Conservation (phyloP, 345 rosid species). For the Angophora floribunda region DNA sequence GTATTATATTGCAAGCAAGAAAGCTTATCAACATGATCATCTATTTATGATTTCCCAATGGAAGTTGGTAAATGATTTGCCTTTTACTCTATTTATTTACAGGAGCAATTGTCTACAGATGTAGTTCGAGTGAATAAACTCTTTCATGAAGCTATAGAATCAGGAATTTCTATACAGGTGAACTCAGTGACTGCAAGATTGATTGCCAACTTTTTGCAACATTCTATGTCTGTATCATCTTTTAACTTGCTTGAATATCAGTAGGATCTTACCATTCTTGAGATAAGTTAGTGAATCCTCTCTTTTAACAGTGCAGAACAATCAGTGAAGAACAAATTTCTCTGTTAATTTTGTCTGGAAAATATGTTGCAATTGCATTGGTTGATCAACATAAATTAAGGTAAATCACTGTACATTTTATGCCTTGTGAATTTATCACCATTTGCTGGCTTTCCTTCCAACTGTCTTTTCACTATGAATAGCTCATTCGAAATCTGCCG, state of each 20-base stretch:
- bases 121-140: conserved; percentile 73
- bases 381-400: conserved; percentile 87
- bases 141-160: conserved; percentile 57
- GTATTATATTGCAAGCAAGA: too few species aligned
- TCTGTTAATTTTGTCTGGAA: conserved; percentile 64
- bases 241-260: neutral
- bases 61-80: neutral
- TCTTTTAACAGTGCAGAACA: conserved; percentile 82
- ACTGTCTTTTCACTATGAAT: neutral
- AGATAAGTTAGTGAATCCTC: conserved; percentile 16
- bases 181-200: neutral
- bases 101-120: conserved; percentile 92
- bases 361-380: conserved; percentile 75
- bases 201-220: neutral
- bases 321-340: conserved; percentile 60
- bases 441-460: neutral
- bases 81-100: neutral
- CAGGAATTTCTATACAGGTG: conserved; percentile 78
- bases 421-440: neutral
- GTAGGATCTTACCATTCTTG: neutral
- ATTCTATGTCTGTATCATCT: neutral
- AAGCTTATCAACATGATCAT: neutral
- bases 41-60: neutral
- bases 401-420: conserved; percentile 4
- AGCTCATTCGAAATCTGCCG: neutral